Evolutionary conservation across 2,329 filamentous ascomycete species (phyloP).

Genomic region (Monosporascus sp.): DNA sequence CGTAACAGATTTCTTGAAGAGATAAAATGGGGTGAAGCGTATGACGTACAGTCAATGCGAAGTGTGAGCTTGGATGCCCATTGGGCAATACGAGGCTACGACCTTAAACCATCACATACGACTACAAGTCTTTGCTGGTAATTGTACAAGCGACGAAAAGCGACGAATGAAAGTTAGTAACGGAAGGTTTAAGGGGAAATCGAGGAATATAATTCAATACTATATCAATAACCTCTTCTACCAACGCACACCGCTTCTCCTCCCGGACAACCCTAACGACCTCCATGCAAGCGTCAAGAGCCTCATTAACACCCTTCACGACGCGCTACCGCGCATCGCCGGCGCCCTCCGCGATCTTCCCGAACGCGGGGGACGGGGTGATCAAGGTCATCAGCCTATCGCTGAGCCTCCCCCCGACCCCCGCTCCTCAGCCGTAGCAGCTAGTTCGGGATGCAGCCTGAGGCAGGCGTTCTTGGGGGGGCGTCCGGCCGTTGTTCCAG

Average conservation of each 20-base stretch:
- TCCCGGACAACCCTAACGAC: slow-evolving; percentile 11
- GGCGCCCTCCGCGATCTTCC: slow-evolving; percentile 16
- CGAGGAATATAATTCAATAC: background rate
- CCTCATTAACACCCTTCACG: slow-evolving; percentile 6
- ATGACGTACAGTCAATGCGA: too few relatives aligned
- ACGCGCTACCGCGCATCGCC: slow-evolving; percentile 14
- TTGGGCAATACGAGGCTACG: background rate
- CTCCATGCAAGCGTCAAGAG: slow-evolving; percentile 9
- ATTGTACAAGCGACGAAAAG: too few relatives aligned
- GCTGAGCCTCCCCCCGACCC: slow-evolving; percentile 1
- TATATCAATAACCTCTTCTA: slow-evolving; percentile 10
- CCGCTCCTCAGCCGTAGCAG: background rate
- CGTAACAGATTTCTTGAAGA: slow-evolving; percentile 19
- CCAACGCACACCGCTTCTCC: slow-evolving; percentile 10
- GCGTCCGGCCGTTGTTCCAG: slow-evolving; percentile 15
- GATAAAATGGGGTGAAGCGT: background rate
- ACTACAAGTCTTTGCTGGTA: background rate
- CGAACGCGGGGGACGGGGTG: slow-evolving; percentile 12
- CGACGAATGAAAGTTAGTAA: too few relatives aligned
- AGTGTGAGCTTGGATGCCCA: too few relatives aligned
- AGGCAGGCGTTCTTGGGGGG: slow-evolving; percentile 9
- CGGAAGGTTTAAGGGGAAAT: too few relatives aligned
- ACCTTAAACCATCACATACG: background rate
- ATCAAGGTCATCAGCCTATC: slow-evolving; percentile 10
- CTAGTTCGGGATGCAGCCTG: slow-evolving; percentile 12